A percentile compares a stretch with the other conserved stretches of the same genome.
Evolutionary conservation across 2,329 filamentous ascomycete genomes (phyloP).

Genomic region (Alternaria sp.): DNA sequence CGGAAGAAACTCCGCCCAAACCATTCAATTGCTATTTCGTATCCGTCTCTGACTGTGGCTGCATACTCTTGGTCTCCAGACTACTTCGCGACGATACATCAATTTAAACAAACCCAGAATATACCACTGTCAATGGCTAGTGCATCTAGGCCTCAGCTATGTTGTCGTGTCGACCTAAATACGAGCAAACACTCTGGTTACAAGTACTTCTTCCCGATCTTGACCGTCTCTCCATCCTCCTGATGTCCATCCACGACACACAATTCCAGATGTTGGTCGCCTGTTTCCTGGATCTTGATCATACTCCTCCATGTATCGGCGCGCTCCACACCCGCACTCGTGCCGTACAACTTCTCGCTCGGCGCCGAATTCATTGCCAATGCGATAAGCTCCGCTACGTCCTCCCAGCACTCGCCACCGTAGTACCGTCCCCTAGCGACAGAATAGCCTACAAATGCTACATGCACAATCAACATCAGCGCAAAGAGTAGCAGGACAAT

Average conservation of each 20-base stretch:
- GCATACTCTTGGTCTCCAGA: background rate
- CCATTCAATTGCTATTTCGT: background rate
- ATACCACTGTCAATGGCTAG: no score
- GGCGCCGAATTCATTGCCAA: background rate
- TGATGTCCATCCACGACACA: background rate
- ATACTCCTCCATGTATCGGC: background rate
- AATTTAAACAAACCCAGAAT: no score
- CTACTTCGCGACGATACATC: no score
- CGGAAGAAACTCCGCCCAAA: background rate
- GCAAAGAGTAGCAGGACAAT: background rate
- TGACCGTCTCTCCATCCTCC: background rate
- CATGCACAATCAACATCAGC: background rate
- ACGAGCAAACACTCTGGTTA: background rate
- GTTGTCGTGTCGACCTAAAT: background rate
- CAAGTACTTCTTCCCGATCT: background rate
- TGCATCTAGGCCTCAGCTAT: background rate
- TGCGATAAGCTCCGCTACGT: background rate
- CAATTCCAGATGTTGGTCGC: background rate
- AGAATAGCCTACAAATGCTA: background rate
- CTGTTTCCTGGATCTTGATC: background rate
- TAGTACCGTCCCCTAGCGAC: background rate
- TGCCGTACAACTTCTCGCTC: background rate
- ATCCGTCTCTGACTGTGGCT: background rate
- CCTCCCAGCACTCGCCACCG: background rate
- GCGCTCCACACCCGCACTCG: background rate